A percentile compares a stretch with the other conserved stretches of the same genome.
Conservation (phyloP, 345 rosid species). For the Crucihimalaya himalaica region DNA sequence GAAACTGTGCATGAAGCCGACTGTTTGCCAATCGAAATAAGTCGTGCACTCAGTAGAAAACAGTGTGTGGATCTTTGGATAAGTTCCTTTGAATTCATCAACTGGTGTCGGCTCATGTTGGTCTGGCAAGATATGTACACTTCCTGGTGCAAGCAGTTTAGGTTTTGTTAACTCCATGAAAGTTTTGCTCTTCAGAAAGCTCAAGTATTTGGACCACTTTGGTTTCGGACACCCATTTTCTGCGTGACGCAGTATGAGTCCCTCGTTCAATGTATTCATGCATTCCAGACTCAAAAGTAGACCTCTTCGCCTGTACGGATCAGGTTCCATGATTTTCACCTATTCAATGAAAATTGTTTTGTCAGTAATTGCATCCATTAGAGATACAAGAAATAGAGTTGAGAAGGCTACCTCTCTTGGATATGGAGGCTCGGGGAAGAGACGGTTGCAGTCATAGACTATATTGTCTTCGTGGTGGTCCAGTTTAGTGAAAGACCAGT, state of each 20-base stretch:
- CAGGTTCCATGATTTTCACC: conserved; percentile 75
- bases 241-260: conserved; percentile 75
- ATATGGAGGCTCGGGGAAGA: conserved; percentile 96
- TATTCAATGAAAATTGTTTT: conserved; percentile 29
- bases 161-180: conserved; percentile 83
- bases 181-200: conserved; percentile 93
- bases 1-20: conserved; percentile 94
- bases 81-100: conserved; percentile 50
- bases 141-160: conserved; percentile 49
- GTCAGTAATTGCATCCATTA: neutral
- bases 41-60: conserved; percentile 93
- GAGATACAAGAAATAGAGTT: neutral
- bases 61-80: conserved; percentile 86
- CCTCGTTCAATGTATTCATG: conserved; percentile 87
- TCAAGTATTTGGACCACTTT: conserved; percentile 83
- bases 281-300: conserved; percentile 78
- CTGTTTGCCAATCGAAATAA: conserved; percentile 99
- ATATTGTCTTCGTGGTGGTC: conserved; percentile 90
- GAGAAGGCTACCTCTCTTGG: conserved; percentile 75
- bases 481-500: conserved; percentile 95
- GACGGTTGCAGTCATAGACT: conserved; percentile 79
- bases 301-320: conserved; percentile 56
- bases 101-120: conserved; percentile 40
- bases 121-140: conserved; percentile 42
- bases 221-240: conserved; percentile 80